These are phyloP conservation scores for Filobasidium wieringae DNA, from an alignment of 768 basidiomycete species.

Conservation along the genomic window DNA sequence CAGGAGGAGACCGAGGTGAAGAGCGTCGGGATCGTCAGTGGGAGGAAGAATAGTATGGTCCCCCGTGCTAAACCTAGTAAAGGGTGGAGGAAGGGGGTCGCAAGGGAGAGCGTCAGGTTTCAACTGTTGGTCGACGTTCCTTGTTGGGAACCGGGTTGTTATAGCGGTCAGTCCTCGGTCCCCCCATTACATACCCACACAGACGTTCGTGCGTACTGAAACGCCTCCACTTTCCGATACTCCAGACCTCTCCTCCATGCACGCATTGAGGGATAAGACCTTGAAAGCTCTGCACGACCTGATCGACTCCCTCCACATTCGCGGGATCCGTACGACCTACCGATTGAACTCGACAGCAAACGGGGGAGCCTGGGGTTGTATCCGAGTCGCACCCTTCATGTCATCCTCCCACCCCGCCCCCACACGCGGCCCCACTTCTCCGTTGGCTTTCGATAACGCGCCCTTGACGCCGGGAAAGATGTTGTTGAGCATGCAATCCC, in stretches of 20 bases:
- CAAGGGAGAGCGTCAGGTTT: conserved; percentile 27
- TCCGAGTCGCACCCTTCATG: conserved; percentile 27
- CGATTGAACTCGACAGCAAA: conserved; percentile 30
- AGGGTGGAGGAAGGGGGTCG: conserved; percentile 12
- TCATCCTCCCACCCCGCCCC: background rate
- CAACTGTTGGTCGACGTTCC: conserved; percentile 37
- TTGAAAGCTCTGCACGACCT: conserved; percentile 31
- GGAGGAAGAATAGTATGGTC: background rate
- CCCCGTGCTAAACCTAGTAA: background rate
- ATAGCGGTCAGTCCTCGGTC: conserved; percentile 23
- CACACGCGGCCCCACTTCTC: background rate
- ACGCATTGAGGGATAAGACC: conserved; percentile 34
- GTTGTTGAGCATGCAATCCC: conserved; percentile 18
- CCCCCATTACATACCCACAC: background rate
- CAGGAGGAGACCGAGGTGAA: background rate
- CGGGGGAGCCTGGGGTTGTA: conserved; percentile 31
- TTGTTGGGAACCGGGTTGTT: conserved; percentile 34
- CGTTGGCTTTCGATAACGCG: background rate
- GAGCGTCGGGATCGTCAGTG: background rate
- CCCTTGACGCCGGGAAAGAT: conserved; percentile 7
- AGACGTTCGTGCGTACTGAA: no score
- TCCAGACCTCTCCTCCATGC: conserved; percentile 35
- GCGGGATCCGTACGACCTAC: conserved; percentile 30
- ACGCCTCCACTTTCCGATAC: background rate
- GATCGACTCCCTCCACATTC: conserved; percentile 22